Evolutionary conservation across 2,329 filamentous ascomycete genomes (phyloP), one percentile per base, ranked within the genome.

Genomic region (Ophiostoma australiae): DNA sequence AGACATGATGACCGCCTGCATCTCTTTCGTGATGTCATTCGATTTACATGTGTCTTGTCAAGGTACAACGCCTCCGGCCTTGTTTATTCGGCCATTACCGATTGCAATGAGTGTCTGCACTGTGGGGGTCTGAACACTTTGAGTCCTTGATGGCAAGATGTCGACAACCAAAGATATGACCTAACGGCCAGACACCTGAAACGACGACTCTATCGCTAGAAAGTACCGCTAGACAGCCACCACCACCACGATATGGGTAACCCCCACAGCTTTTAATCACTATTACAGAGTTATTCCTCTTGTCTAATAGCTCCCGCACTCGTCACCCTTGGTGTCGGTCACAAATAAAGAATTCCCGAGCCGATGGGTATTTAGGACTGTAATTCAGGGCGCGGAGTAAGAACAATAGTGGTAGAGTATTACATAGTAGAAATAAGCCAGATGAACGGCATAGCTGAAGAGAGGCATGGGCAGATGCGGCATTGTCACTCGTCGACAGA

Each of bases 181-280:
- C 20, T 48, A 48, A 48, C 44, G 44, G 20, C 2, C 17, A 58
- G 17, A 58, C 52, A 58, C 52, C 52, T 58, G 52, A 27, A 58
- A 58, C 52, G 52, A 27, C 4, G n/a, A 58, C 52, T 27, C 20
- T 5, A 20, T n/a, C 44, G 20, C 44, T 48, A 48, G 44, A 48
- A 48, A 48, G 44, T 48, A 48, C 44, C 44, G 44, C 44, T 48
- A 48, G 17, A 27, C 10, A 58, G 52, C 52, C 52, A 58, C n/a
- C 23, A 20, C 44, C 44, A 48, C 15, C 17, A 48, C 7, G 44
- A n/a, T 31, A 58, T 27, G 52, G 52, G 23, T n/a, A 58, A 15
- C 52, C 52, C n/a, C 52, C 52, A 58, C 52, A 58, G 52, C 23
- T 58, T 58, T 58, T 58, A 58, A n/a, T 58, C 52, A 58, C n/a